A percentile compares a stretch with the other conserved stretches of the same genome.
Evolutionary conservation across 1,284 basidiomycete genomes (phyloP).

Genomic region (Sporisorium reilianum): DNA sequence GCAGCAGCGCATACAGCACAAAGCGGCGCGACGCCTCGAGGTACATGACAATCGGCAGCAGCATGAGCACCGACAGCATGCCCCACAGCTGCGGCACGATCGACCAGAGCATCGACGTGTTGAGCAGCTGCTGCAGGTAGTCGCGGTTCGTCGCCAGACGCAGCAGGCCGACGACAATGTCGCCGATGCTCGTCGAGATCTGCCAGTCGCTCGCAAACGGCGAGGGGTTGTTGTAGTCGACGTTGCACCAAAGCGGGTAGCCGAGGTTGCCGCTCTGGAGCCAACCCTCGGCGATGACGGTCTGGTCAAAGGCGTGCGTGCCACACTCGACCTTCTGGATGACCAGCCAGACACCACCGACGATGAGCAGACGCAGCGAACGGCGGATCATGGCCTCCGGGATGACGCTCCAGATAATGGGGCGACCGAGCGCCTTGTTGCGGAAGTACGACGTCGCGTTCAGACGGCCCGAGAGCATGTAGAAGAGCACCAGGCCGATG

Average conservation of each 20-base stretch:
- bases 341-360: conserved; percentile 69
- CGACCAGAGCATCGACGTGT: conserved; percentile 70
- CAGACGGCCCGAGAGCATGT: conserved; percentile 70
- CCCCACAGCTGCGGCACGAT: conserved; percentile 71
- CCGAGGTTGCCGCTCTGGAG: conserved; percentile 66
- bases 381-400: conserved; percentile 70
- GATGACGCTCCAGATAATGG: conserved; percentile 64
- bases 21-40: conserved; percentile 68
- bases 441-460: conserved; percentile 69
- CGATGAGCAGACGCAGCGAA: conserved; percentile 69
- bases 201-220: conserved; percentile 37
- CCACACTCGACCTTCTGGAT: conserved; percentile 68
- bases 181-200: conserved; percentile 59
- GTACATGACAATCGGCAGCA: conserved; percentile 69
- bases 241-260: conserved; percentile 69
- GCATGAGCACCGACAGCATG: conserved; percentile 70
- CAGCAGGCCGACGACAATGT: conserved; percentile 69
- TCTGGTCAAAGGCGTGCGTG: conserved; percentile 58
- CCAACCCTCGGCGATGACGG: conserved; percentile 64
- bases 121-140: conserved; percentile 70
- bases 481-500: conserved; percentile 52
- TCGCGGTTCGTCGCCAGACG: conserved; percentile 70
- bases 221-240: conserved; percentile 58
- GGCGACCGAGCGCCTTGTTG: conserved; percentile 63
- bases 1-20: conserved; percentile 64